Evolutionary conservation across 805 yeast genomes (phyloP), one percentile per base, ranked within the genome.

Genomic region (Scheffersomyces ergatensis): DNA sequence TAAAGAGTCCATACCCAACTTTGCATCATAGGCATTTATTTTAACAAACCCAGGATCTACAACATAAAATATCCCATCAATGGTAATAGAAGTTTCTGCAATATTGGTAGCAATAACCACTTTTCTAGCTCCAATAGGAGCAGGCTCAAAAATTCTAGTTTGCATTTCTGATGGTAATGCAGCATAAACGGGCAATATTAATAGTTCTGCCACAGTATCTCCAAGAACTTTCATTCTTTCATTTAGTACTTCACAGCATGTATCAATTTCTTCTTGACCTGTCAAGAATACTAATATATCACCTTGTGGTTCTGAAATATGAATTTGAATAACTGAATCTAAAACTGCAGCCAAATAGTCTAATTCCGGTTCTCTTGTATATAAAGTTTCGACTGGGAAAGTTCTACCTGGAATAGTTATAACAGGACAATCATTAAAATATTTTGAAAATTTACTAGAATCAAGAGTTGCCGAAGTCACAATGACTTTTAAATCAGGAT

Each of bases 71-170:
- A 93, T 85, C 11, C 97, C 97, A 60, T 92, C 97, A 45, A 93
- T 90, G 3, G 99, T 93, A 53, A 93, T 80, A 7, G 98, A 92
- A 0, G 99, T 93, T 62, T 92, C 99, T 0, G 98, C 99, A 50
- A 92, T 93, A 54, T 92, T 92, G 1, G 99, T 93, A 0, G 99
- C 98, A 41, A 93, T 69, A 7, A 93, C 88, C 3, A 90, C 95
- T 58, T 93, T 93, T 39, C 99, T 67, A 27, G 88, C 77, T 1
- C 88, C 88, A 14, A 65, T 61, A 0, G 96, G 96, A 0, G 97
- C 83, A 1, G 95, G 88, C 53, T 87, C 95, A 62, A 93, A 93
- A 35, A 93, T 90, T 47, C 78, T 76, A 20, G 89, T 77, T 62
- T 93, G 99, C 70, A 86, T 77, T 51, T 90, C 97, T 1, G 95